Conservation (phyloP, 1,284 basidiomycete species). For the Mycena citricolor region DNA sequence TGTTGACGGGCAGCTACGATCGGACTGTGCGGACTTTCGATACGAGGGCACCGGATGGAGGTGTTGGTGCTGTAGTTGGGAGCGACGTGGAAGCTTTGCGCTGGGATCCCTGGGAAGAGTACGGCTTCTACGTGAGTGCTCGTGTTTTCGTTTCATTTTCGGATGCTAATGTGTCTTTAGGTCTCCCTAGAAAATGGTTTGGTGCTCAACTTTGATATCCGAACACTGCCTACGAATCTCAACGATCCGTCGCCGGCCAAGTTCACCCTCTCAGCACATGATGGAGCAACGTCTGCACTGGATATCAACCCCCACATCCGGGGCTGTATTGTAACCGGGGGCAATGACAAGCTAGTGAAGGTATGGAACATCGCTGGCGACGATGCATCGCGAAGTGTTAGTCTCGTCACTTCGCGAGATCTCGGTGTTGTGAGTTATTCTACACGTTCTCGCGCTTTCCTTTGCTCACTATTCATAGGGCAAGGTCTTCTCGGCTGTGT, state of each 20-base stretch:
- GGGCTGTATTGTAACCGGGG: constrained; percentile 91
- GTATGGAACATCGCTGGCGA: constrained; percentile 89
- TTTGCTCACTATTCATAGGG: constrained; percentile 53
- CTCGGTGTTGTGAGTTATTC: constrained; percentile 82
- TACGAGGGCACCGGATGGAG: constrained; percentile 77
- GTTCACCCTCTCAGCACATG: constrained; percentile 93
- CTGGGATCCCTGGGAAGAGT: constrained; percentile 95
- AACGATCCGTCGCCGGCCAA: constrained; percentile 63
- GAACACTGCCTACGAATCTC: constrained; percentile 72
- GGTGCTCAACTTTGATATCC: constrained; percentile 89
- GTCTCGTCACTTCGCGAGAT: constrained; percentile 86
- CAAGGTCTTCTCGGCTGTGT: constrained; percentile 90
- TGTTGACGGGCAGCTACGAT: constrained; percentile 94
- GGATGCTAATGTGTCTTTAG: constrained; percentile 38
- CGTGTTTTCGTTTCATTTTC: constrained; percentile 11
- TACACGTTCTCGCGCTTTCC: constrained; percentile 6
- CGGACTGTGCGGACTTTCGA: constrained; percentile 93
- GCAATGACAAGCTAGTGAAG: constrained; percentile 92
- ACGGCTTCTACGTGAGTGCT: constrained; percentile 80
- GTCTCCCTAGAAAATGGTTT: constrained; percentile 92
- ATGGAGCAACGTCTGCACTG: constrained; percentile 88
- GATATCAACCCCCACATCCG: constrained; percentile 92
- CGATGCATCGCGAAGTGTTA: constrained; percentile 69
- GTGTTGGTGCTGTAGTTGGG: constrained; percentile 77
- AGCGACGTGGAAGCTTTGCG: constrained; percentile 91